Evolutionary conservation across 2,329 filamentous ascomycete genomes (phyloP).

Genomic region (Stagonosporopsis rhizophila): DNA sequence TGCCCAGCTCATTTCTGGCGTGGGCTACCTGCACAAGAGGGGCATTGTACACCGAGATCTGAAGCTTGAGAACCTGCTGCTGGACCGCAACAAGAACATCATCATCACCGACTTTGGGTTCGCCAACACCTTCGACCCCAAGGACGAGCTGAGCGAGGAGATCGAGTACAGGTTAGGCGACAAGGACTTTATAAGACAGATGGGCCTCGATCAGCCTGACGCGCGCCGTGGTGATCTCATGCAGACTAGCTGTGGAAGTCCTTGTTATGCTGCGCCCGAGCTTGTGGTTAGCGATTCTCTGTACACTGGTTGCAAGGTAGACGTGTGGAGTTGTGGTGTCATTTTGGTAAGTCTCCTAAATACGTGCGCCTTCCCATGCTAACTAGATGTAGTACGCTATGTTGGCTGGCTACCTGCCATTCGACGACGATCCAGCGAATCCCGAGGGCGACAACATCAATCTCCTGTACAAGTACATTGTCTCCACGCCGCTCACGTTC

Average conservation of each 20-base stretch:
- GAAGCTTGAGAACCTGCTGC: conserved; percentile 92
- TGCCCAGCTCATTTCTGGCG: conserved; percentile 93
- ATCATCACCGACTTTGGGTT: conserved; percentile 99
- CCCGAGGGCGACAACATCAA: conserved; percentile 99
- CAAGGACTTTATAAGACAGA: conserved; percentile 84
- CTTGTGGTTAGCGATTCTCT: conserved; percentile 96
- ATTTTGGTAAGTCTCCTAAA: conserved; percentile 76
- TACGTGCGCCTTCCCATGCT: conserved; percentile 18
- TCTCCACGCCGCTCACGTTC: conserved; percentile 94
- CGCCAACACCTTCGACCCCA: conserved; percentile 93
- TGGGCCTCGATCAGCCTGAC: conserved; percentile 82
- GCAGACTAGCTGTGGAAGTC: conserved; percentile 98
- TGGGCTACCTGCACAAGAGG: conserved; percentile 97
- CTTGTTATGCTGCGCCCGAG: conserved; percentile 96
- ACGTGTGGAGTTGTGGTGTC: conserved; percentile 99
- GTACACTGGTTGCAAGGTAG: conserved; percentile 96
- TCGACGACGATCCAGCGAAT: conserved; percentile 97
- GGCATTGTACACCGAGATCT: conserved; percentile 97
- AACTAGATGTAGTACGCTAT: conserved; percentile 80
- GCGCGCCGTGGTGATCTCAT: conserved; percentile 90
- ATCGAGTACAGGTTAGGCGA: conserved; percentile 87
- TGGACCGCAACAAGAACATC: conserved; percentile 97
- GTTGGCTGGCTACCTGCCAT: conserved; percentile 95
- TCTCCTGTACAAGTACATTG: conserved; percentile 98
- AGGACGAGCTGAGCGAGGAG: conserved; percentile 86